Evolutionary conservation across 108 stramenopile species (phyloP), one percentile per base, ranked within the genome.

Genomic region (Schizochytrium sp.): DNA sequence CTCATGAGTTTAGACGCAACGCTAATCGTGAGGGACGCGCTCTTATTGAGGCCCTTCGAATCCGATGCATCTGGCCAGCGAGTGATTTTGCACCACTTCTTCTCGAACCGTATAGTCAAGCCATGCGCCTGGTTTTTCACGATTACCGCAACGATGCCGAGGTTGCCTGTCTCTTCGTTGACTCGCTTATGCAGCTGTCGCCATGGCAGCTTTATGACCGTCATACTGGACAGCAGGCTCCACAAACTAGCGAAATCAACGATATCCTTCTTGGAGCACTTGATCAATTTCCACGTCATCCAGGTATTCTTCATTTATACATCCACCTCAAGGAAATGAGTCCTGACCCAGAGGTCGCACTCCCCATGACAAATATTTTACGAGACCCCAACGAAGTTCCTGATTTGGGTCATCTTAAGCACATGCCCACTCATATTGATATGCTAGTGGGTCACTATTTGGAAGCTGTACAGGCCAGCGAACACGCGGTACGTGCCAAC

Each of bases 341-440:
- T 58, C n/a, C 61, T n/a, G 61, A 90, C 2, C 60, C 60, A 4
- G 64, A 45, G 38, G 38, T 28, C 13, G 88, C 90, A n/a, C 87
- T 90, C 4, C 76, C 76, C 15, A 38, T 47, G 13, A n/a, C 46
- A 4, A 53, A 90, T 13, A 53, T 91, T 13, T 73, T 91, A 59
- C 76, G 76, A 17, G 64, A 69, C 1, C 90, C 88, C 50, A 72
- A 72, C 0, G 4, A 88, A 12, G 89, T 88, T 42, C 91, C 88
- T 3, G 41, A 72, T 5, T 46, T 89, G 13, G 91, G 92, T 0
- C 92, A 92, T 46, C 89, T 92, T 4, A 69, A 41, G 12, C 92
- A 92, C 61, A 92, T 92, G 92, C 87, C 92, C 10, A 90, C 92
- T 2, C 92, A 92, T 55, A 91, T 92, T 57, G 90, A 92, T 61